Evolutionary conservation across 352 stramenopile species (phyloP).

Genomic region (Globisporangium canariense): DNA sequence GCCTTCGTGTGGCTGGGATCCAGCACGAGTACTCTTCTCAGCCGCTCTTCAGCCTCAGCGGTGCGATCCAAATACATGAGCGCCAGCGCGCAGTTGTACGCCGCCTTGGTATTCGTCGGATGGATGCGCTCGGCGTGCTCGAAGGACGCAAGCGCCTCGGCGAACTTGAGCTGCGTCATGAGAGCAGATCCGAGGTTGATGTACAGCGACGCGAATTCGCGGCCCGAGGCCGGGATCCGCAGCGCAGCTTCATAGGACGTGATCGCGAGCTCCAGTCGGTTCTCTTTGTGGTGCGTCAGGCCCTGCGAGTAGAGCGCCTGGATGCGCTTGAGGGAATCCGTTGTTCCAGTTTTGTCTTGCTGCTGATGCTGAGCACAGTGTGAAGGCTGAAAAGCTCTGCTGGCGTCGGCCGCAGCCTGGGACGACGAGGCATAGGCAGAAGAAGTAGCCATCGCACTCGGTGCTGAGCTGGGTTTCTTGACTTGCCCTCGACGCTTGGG

Average conservation of each 20-base stretch:
- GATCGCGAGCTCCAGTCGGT: constrained; percentile 41
- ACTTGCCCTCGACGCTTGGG: neutral
- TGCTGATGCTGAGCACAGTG: neutral
- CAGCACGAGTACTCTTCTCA: constrained; percentile 32
- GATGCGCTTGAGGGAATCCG: constrained; percentile 30
- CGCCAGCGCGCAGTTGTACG: constrained; percentile 54
- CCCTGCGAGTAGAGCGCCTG: constrained; percentile 60
- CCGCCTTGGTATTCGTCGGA: constrained; percentile 49
- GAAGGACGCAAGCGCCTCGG: constrained; percentile 37
- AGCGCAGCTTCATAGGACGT: constrained; percentile 53
- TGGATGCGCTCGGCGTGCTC: constrained; percentile 44
- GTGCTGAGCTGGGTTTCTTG: constrained; percentile 7
- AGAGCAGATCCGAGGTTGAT: constrained; percentile 65
- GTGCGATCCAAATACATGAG: constrained; percentile 36
- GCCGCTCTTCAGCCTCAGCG: constrained; percentile 27
- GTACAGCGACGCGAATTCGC: constrained; percentile 57
- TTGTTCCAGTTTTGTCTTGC: neutral
- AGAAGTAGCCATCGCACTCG: neutral
- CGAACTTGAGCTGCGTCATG: constrained; percentile 35
- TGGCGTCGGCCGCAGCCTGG: neutral
- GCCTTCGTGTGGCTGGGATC: constrained; percentile 38
- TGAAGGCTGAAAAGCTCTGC: neutral
- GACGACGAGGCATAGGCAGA: no score
- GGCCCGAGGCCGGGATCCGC: constrained; percentile 22
- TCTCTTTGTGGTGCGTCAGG: constrained; percentile 50